Percentiles rank a stretch among this genome's conserved stretches.
Conservation (phyloP, 495 filamentous ascomycete genomes). For the Chaetomium cochliodes region DNA sequence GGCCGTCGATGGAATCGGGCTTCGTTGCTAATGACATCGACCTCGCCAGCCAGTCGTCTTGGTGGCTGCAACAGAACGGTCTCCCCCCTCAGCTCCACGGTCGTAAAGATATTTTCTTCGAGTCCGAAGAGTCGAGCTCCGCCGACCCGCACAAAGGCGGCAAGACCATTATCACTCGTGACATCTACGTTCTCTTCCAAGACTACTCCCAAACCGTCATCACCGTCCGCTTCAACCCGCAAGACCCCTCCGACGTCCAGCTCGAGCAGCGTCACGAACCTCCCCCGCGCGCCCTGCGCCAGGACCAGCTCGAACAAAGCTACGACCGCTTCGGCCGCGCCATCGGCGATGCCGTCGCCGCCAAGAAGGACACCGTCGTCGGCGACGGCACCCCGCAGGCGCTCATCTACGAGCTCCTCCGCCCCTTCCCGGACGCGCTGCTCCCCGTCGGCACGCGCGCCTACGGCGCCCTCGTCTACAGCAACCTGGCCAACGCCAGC, state of each 20-base stretch:
- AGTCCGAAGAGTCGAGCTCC: conserved; percentile 74
- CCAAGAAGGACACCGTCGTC: conserved; percentile 73
- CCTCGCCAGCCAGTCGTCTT: conserved; percentile 64
- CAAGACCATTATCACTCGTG: conserved; percentile 67
- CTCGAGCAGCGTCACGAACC: conserved; percentile 86
- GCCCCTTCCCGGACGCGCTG: conserved; percentile 68
- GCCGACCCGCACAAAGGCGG: conserved; percentile 59
- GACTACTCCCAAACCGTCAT: conserved; percentile 96
- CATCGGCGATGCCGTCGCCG: conserved; percentile 64
- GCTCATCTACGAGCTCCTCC: conserved; percentile 75
- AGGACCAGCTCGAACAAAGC: conserved; percentile 87
- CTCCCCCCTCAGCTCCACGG: conserved; percentile 79
- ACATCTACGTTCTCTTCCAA: conserved; percentile 81
- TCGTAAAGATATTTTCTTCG: conserved; percentile 78
- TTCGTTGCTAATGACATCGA: conserved; percentile 88
- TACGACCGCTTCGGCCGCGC: conserved; percentile 73
- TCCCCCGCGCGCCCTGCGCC: conserved; percentile 78
- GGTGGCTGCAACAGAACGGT: conserved; percentile 77
- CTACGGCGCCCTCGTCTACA: conserved; percentile 89
- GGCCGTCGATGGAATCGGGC: conserved; percentile 65
- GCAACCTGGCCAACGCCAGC: conserved; percentile 89
- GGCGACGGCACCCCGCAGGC: conserved; percentile 78
- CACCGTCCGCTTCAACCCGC: conserved; percentile 73
- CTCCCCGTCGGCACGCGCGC: conserved; percentile 79
- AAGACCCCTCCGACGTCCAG: conserved; percentile 65